Evolutionary conservation across 106 monocot genomes (phyloP), one percentile per base, ranked within the genome.

Genomic region (Acorus gramineus): DNA sequence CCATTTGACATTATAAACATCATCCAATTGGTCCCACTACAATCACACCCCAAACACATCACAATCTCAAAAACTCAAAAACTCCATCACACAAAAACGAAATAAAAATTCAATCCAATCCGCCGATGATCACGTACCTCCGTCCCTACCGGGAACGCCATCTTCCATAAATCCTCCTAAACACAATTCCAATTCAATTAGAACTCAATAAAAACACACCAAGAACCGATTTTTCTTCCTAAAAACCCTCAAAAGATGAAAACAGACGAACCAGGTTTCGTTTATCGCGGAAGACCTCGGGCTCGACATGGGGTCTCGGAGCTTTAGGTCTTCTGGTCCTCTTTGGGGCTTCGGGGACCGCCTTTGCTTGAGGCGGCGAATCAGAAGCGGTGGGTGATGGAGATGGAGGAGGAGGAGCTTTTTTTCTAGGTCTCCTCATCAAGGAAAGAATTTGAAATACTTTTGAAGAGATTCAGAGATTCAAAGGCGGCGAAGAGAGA

Each of bases 141-240:
- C 48, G 98, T 92, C 63, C 98, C 98, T 51, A 98, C 83, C 14
- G 92, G 98, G 73, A 98, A 98, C 5, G 98, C 92, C 8, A 85
- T 76, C 71, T 83, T 71, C 98, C 98, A 98, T n/a, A 98, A 70
- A 82, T 98, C 98, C 78, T 98, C 92, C 98, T 98, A 57, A 54
- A 73, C 49, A 67, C 28, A 28, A 28, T 28, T 53, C 53, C 44
- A 4, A 8, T 11, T 42, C 6, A 50, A 57, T 7, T 5, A 53
- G 46, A 60, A 79, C 53, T 7, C 64, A 66, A 2, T n/a, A 42
- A 47, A n/a, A 0, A 47, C 14, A 51, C 10, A 11, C 8, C 50
- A 47, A 49, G n/a, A 46, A 46, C 14, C 3, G 0, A 42, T 44
- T 43, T 45, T 51, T 52, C 28, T 28, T 28, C 28, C 28, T 28